These are phyloP conservation scores for Potentilla sterilis DNA, from an alignment of 306 rosid species.

Conservation along the genomic window DNA sequence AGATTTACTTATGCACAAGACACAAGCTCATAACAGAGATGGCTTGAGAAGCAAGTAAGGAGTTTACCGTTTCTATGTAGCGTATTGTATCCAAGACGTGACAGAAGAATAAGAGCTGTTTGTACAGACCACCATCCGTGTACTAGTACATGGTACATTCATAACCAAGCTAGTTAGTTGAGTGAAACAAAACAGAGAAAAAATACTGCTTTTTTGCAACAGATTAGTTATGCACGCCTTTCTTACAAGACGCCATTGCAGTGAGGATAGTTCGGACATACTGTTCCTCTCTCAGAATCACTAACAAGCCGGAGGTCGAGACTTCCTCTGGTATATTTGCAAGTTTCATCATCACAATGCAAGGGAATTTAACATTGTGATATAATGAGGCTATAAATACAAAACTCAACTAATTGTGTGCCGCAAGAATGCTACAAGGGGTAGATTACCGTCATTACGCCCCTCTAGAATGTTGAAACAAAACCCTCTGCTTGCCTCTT, in stretches of 20 bases:
- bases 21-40: background rate
- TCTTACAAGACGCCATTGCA: slow-evolving; percentile 80
- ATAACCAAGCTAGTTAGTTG: background rate
- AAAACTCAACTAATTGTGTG: background rate
- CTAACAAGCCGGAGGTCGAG: slow-evolving; percentile 67
- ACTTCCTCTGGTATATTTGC: slow-evolving; percentile 68
- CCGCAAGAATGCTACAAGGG: slow-evolving; percentile 10
- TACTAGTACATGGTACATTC: slow-evolving; percentile 43
- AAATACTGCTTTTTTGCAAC: background rate
- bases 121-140: slow-evolving; percentile 79
- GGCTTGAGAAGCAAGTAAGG: background rate
- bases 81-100: slow-evolving; percentile 57
- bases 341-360: slow-evolving; percentile 95
- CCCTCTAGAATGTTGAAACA: slow-evolving; percentile 67
- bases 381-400: background rate
- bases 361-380: slow-evolving; percentile 14
- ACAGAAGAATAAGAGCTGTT: slow-evolving; percentile 80
- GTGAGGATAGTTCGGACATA: slow-evolving; percentile 88
- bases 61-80: slow-evolving; percentile 66
- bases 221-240: slow-evolving; percentile 46
- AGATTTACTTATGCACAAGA: background rate
- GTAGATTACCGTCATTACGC: slow-evolving; percentile 61
- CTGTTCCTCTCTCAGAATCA: slow-evolving; percentile 85
- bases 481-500: slow-evolving; percentile 78
- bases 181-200: slow-evolving; percentile 6